A percentile compares a stretch with the other conserved stretches of the same genome.
phyloP scores from a whole-genome alignment of 768 basidiomycete genomes.

The Serendipita indica region DNA sequence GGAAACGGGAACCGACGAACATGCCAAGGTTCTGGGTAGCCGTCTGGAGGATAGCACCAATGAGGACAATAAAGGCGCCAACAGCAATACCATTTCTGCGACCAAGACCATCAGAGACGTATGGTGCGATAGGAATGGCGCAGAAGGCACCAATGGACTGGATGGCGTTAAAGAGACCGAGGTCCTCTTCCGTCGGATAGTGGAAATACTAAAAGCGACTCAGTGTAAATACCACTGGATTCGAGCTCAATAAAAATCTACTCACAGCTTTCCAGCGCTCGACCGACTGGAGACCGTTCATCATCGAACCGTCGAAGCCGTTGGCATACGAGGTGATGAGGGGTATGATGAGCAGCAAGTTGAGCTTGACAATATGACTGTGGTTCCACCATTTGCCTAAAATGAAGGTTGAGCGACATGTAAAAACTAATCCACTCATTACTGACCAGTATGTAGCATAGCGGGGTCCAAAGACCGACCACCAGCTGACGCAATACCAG shows the following conservation, averaged over 20 bases:
- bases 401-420: no score
- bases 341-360: constrained; percentile 17
- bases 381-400: constrained; percentile 14
- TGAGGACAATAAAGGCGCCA: constrained; percentile 56
- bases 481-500: no score
- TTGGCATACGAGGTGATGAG: constrained; percentile 20
- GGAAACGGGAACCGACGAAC: constrained; percentile 65
- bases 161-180: constrained; percentile 60
- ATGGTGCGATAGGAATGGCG: constrained; percentile 28
- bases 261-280: constrained; percentile 34
- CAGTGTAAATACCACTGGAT: not conserved
- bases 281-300: constrained; percentile 52
- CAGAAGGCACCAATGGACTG: constrained; percentile 29
- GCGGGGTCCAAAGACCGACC: no score
- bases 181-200: constrained; percentile 38
- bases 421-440: no score
- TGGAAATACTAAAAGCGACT: constrained; percentile 37
- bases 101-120: constrained; percentile 54
- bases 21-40: constrained; percentile 57
- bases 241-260: not conserved
- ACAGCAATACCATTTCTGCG: constrained; percentile 50
- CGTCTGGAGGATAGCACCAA: constrained; percentile 53
- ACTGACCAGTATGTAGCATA: constrained; percentile 2
- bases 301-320: constrained; percentile 20
- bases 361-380: constrained; percentile 15